phyloP scores from a whole-genome alignment of 495 filamentous ascomycete genomes.

The Recurvomyces mirabilis region DNA sequence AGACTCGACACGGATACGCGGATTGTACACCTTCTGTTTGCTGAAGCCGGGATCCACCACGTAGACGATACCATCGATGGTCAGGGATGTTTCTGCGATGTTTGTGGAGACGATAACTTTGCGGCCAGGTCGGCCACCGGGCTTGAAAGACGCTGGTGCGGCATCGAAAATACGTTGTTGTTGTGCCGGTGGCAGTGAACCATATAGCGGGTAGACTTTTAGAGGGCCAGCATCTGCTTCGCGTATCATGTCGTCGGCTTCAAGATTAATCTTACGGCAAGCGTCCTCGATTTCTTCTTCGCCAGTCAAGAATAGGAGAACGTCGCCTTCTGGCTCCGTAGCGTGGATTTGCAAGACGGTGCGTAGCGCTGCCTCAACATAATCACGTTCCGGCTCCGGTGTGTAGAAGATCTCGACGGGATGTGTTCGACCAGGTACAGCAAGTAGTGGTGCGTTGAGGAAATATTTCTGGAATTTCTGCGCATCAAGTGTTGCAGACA shows the following conservation, averaged over 20 bases:
- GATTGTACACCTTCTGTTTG: conserved; percentile 99
- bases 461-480: conserved; percentile 99
- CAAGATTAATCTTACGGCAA: conserved; percentile 75
- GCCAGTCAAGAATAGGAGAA: conserved; percentile 90
- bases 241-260: conserved; percentile 79
- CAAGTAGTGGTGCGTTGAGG: conserved; percentile 72
- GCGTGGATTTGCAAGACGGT: conserved; percentile 96
- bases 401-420: conserved; percentile 99
- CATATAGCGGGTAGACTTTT: conserved; percentile 86
- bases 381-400: conserved; percentile 89
- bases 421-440: conserved; percentile 90
- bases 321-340: conserved; percentile 84
- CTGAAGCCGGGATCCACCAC: conserved; percentile 98
- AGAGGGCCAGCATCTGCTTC: conserved; percentile 86
- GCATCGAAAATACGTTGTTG: conserved; percentile 93
- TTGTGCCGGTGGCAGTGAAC: conserved; percentile 78
- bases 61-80: conserved; percentile 98
- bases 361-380: conserved; percentile 86
- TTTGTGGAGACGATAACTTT: conserved; percentile 95
- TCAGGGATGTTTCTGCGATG: conserved; percentile 94
- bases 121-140: conserved; percentile 76
- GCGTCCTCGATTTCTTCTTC: conserved; percentile 99
- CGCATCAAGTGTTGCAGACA: conserved; percentile 88
- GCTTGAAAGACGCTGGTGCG: conserved; percentile 58
- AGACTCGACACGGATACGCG: conserved; percentile 90